phyloP scores from a whole-genome alignment of 192 early-diverging fungal genomes.

The Lunasporangiospora selenospora region DNA sequence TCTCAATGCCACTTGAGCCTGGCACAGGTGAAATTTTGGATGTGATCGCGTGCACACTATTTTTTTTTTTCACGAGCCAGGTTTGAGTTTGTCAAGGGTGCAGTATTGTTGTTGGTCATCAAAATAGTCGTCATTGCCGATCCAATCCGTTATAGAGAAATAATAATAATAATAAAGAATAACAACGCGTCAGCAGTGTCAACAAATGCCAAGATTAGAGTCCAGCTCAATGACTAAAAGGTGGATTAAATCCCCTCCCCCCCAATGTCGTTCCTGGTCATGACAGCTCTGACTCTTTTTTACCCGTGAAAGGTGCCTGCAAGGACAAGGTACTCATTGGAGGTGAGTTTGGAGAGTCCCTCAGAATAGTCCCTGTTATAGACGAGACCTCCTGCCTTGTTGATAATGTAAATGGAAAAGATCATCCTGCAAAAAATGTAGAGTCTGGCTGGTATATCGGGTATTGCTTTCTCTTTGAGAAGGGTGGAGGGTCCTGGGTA shows the following conservation, averaged over 20 bases:
- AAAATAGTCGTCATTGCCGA: no score
- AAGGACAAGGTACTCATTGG: slow-evolving; percentile 97
- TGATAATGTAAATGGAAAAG: slow-evolving; percentile 83
- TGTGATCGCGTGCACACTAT: slow-evolving; percentile 94
- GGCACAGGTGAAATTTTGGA: slow-evolving; percentile 88
- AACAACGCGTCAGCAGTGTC: no score
- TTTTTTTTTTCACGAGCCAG: no score
- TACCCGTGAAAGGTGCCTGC: slow-evolving; percentile 98
- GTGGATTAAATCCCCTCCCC: neutral
- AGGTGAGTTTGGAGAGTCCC: slow-evolving; percentile 82
- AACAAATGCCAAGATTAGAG: neutral
- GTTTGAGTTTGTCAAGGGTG: no score
- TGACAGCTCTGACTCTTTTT: no score
- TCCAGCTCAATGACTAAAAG: slow-evolving; percentile 4
- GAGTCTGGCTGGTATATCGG: neutral
- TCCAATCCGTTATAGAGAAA: no score
- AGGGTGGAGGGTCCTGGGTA: no score
- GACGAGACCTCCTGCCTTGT: slow-evolving; percentile 93
- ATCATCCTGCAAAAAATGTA: slow-evolving; percentile 62
- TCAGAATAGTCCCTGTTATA: slow-evolving; percentile 92
- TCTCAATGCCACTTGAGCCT: slow-evolving; percentile 85
- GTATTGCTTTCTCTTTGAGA: neutral
- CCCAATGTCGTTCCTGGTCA: no score
- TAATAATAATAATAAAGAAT: no score
- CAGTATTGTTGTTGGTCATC: no score